Base-by-base conservation (phyloP, 176 grass and related monocot genomes). In the Carex littledalei region DNA sequence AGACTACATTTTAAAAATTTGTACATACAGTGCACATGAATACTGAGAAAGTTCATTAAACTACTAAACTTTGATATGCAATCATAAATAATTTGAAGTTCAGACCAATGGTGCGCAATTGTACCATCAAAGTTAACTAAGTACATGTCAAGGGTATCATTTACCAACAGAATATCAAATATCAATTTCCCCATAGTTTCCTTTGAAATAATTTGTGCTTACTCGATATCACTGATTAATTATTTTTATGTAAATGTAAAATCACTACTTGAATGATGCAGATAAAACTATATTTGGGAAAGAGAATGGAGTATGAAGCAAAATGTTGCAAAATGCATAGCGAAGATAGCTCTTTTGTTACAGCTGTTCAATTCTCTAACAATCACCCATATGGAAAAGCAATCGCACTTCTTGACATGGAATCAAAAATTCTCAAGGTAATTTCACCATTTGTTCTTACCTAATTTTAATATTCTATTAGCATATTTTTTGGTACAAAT, bases 311-410 rank as follows among this genome's bases (percentile, higher is more conserved):
- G 61, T 97, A 87, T 32, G 73, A 94, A 63, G 88, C 56, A 6
- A 97, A 61, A 89, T 90, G 84, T 54, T 94, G 88, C 86, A 39
- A 43, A 18, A 73, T 54, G 15, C 18, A 50, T 18, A 86, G 79
- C 26, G 73, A 80, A 4, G 88, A 87, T 70, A 56, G 11, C 21
- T 43, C 78, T 12, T 86, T 78, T 57, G 24, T 97, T 21, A 97
- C 94, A 18, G 88, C 90, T 17, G 89, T 97, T 0, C 87, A 86
- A 70, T 97, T 97, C 67, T 84, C 45, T 37, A 55, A 84, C 59
- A 39, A 97, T 43, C 63, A 89, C 18, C 94, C 94, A 10, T 97
- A 97, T 62, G 94, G 94, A 60, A 91, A 86, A 84, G 84, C 91
- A 21, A 39, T 97, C 10, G 89, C 89, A 31, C 76, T 91, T 52